phyloP scores from a whole-genome alignment of 2,329 filamentous ascomycete species.

The Teratosphaeria epicoccoides region DNA sequence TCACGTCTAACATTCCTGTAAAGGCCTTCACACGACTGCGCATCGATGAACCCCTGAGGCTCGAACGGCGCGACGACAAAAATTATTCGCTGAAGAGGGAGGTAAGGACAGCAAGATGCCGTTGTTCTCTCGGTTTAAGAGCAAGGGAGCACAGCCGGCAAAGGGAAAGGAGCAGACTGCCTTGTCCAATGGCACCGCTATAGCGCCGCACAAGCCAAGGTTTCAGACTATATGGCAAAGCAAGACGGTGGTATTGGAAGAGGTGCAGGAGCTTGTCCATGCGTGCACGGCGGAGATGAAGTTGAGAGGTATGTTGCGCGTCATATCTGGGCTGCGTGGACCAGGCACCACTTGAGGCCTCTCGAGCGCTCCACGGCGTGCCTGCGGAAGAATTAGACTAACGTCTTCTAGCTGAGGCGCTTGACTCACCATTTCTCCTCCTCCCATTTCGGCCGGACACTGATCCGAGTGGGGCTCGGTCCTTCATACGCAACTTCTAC shows the following conservation, averaged over 20 bases:
- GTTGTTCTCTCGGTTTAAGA: slow-evolving; percentile 58
- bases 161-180: slow-evolving; percentile 45
- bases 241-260: slow-evolving; percentile 72
- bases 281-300: slow-evolving; percentile 87
- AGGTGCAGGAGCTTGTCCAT: slow-evolving; percentile 77
- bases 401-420: slow-evolving; percentile 44
- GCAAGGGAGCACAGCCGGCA: slow-evolving; percentile 55
- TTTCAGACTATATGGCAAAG: slow-evolving; percentile 83
- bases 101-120: slow-evolving; percentile 33
- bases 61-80: not conserved
- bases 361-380: not conserved
- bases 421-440: slow-evolving; percentile 85
- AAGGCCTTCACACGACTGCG: not conserved
- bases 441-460: slow-evolving; percentile 89
- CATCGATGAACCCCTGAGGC: not conserved
- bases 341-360: not conserved
- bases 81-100: not conserved
- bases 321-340: not conserved
- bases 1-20: not conserved
- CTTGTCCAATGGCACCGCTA: slow-evolving; percentile 11
- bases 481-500: slow-evolving; percentile 89
- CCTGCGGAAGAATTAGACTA: slow-evolving; percentile 1
- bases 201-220: slow-evolving; percentile 56
- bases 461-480: slow-evolving; percentile 82
- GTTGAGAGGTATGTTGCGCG: slow-evolving; percentile 62